Conservation (phyloP, 2,329 filamentous ascomycete species). For the Trichoderma guizhouense region DNA sequence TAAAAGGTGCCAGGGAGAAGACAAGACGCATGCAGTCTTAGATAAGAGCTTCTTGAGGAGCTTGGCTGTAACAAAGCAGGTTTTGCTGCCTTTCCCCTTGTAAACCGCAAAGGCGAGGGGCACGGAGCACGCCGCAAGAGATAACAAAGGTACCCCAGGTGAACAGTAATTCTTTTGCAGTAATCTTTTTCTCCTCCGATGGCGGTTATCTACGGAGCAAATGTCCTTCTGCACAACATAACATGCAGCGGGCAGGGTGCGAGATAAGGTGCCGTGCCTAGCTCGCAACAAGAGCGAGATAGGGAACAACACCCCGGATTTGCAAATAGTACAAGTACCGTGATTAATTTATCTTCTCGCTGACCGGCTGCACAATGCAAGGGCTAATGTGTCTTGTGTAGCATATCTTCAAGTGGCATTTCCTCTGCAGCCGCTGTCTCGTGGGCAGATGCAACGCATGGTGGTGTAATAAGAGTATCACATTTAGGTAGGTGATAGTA, state of each 20-base stretch:
- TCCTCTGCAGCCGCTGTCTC: not conserved
- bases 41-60: not conserved
- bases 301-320: constrained; percentile 17
- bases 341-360: constrained; percentile 2
- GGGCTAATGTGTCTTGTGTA: not conserved
- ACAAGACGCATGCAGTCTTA: not conserved
- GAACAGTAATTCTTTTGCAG: constrained; percentile 3
- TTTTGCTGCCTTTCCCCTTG: not conserved
- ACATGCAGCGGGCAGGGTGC: not conserved
- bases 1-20: not conserved
- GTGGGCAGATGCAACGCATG: not conserved
- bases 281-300: not conserved
- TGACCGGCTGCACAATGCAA: constrained; percentile 17
- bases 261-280: constrained; percentile 17
- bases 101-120: not conserved
- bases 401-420: not conserved
- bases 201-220: constrained; percentile 6
- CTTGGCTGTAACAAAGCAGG: not conserved
- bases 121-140: constrained; percentile 9
- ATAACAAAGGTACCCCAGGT: constrained; percentile 2
- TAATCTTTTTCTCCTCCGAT: not conserved
- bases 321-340: constrained; percentile 1
- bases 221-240: not conserved
- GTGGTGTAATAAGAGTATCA: not conserved
- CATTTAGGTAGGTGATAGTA: not conserved